Percentiles rank a stretch among this genome's conserved stretches.
Conservation (phyloP, 495 filamentous ascomycete genomes). For the Monascus purpureus region DNA sequence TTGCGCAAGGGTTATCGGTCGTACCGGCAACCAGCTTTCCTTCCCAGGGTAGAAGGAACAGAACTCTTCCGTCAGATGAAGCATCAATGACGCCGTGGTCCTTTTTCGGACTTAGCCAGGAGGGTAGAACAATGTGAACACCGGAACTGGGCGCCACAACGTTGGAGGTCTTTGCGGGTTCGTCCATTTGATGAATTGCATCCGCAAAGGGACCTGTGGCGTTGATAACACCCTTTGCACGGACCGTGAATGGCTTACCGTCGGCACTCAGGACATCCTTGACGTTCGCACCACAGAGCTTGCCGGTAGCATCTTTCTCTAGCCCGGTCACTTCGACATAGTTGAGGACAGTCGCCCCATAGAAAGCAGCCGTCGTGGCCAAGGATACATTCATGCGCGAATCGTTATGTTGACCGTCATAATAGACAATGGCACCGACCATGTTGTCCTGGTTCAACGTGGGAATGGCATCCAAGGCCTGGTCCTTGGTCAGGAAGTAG, state of each 20-base stretch:
- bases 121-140: constrained; percentile 71
- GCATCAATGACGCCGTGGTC: constrained; percentile 82
- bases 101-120: constrained; percentile 59
- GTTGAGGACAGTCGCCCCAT: constrained; percentile 68
- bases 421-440: constrained; percentile 72
- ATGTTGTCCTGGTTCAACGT: constrained; percentile 66
- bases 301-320: constrained; percentile 53
- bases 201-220: constrained; percentile 80
- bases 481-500: constrained; percentile 75
- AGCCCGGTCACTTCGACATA: constrained; percentile 64
- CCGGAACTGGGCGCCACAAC: constrained; percentile 74
- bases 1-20: constrained; percentile 57
- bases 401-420: constrained; percentile 79
- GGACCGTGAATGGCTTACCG: constrained; percentile 44
- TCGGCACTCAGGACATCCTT: constrained; percentile 47
- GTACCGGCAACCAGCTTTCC: constrained; percentile 84
- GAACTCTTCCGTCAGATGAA: constrained; percentile 67
- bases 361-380: constrained; percentile 75
- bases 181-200: constrained; percentile 63
- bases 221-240: constrained; percentile 70
- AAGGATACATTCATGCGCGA: constrained; percentile 81
- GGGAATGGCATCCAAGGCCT: constrained; percentile 71
- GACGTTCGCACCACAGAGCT: constrained; percentile 52
- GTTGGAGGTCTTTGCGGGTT: constrained; percentile 38
- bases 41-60: constrained; percentile 87